Conservation (phyloP, 352 stramenopile species). For the Phytopythium boreale region DNA sequence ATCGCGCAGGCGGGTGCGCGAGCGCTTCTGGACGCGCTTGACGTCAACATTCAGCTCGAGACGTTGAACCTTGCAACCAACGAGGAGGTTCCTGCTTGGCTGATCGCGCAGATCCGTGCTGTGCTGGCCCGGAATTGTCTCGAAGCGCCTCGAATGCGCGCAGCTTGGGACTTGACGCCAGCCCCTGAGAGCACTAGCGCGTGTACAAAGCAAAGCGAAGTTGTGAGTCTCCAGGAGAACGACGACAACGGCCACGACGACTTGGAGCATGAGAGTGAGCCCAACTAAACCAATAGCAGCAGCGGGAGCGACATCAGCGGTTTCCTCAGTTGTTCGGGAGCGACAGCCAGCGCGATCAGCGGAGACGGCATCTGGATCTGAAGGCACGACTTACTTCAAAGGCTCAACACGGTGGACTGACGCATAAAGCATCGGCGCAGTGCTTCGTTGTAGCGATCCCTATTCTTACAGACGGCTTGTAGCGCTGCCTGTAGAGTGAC, state of each 20-base stretch:
- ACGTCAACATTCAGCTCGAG: conserved; percentile 67
- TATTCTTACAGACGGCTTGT: no score
- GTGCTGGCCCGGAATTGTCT: conserved; percentile 56
- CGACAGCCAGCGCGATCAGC: conserved; percentile 28
- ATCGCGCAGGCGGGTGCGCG: conserved; percentile 43
- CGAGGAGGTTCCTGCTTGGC: conserved; percentile 28
- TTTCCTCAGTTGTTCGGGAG: conserved; percentile 56
- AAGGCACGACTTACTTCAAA: background rate
- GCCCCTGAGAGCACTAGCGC: background rate
- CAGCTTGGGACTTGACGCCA: background rate
- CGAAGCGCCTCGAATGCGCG: conserved; percentile 19
- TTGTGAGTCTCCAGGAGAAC: conserved; percentile 13
- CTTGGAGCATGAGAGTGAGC: conserved; percentile 19
- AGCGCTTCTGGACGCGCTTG: conserved; percentile 52
- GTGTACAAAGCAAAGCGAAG: conserved; percentile 17
- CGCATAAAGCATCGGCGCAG: background rate
- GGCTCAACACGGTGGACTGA: background rate
- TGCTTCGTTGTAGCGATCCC: no score
- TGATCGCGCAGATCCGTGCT: conserved; percentile 43
- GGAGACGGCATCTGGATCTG: conserved; percentile 40
- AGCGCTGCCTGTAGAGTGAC: no score
- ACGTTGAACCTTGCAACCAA: conserved; percentile 59
- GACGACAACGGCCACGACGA: conserved; percentile 10
- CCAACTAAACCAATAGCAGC: conserved; percentile 11
- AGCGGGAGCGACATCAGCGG: conserved; percentile 42